phyloP scores from a whole-genome alignment of 2,329 filamentous ascomycete genomes.

The Clonostachys sp. region DNA sequence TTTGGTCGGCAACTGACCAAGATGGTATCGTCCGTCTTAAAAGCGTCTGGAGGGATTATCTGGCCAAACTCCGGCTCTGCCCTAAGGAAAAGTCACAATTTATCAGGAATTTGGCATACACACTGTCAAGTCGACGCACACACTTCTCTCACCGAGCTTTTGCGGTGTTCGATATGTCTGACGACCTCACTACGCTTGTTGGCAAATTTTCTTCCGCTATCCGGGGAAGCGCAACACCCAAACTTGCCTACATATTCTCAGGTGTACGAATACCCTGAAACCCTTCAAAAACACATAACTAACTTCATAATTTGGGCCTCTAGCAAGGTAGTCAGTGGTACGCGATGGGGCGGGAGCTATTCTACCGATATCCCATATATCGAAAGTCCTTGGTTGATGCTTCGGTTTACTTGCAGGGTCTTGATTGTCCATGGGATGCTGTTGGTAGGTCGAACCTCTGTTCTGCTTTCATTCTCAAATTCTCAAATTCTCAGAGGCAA shows the following conservation, averaged over 20 bases:
- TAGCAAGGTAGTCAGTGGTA: constrained; percentile 30
- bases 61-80: constrained; percentile 14
- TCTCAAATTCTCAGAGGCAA: no score
- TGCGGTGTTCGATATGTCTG: no score
- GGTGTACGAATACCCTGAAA: background rate
- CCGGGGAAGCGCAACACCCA: no score
- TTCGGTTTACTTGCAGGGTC: constrained; percentile 7
- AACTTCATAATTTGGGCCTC: constrained; percentile 34
- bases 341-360: constrained; percentile 20
- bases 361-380: constrained; percentile 11
- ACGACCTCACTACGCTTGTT: background rate
- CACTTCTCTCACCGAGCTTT: constrained; percentile 12
- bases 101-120: constrained; percentile 17
- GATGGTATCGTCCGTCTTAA: constrained; percentile 9
- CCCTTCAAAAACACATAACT: constrained; percentile 8
- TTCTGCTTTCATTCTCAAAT: constrained; percentile 8
- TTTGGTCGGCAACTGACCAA: background rate
- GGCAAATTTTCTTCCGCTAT: background rate
- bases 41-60: constrained; percentile 3
- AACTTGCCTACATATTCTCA: no score
- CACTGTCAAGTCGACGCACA: constrained; percentile 14
- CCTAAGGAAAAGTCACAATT: constrained; percentile 10
- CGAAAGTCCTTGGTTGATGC: constrained; percentile 1
- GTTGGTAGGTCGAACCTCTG: constrained; percentile 8
- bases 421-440: background rate